Conservation (phyloP, 2,329 filamentous ascomycete species). For the Penicillium concentricum region DNA sequence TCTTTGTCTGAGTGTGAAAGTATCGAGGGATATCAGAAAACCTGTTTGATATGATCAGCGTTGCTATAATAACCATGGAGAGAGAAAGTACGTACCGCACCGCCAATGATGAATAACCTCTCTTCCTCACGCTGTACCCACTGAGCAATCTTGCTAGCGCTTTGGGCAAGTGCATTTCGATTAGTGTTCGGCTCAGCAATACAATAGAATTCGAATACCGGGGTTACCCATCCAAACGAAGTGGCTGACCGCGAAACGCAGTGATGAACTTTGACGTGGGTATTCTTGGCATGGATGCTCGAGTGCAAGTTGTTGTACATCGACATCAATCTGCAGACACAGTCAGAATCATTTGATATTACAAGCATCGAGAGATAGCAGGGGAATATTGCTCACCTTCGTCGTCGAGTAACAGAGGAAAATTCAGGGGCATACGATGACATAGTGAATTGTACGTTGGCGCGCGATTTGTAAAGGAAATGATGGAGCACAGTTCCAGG, state of each 20-base stretch:
- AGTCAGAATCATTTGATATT: slow-evolving; percentile 1
- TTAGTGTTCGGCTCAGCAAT: slow-evolving; percentile 73
- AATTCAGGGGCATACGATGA: slow-evolving; percentile 74
- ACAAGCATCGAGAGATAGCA: not conserved
- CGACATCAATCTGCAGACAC: slow-evolving; percentile 62
- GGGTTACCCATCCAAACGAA: slow-evolving; percentile 86
- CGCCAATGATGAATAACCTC: slow-evolving; percentile 92
- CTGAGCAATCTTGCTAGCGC: slow-evolving; percentile 83
- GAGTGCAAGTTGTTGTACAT: slow-evolving; percentile 84
- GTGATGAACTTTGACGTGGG: slow-evolving; percentile 84
- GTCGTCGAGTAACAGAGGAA: slow-evolving; percentile 56
- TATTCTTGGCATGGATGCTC: slow-evolving; percentile 77
- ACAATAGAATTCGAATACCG: slow-evolving; percentile 90
- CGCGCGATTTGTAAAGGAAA: slow-evolving; percentile 92
- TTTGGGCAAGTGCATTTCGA: slow-evolving; percentile 70
- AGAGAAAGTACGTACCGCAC: slow-evolving; percentile 62
- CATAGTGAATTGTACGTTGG: slow-evolving; percentile 96
- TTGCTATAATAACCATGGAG: not conserved
- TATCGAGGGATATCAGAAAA: slow-evolving; percentile 19
- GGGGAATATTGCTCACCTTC: slow-evolving; percentile 51
- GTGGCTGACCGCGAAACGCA: slow-evolving; percentile 71
- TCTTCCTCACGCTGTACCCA: slow-evolving; percentile 94
- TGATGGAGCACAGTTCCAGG: slow-evolving; percentile 80
- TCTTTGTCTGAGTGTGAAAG: not conserved
- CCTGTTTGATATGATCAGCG: slow-evolving; percentile 14